Conservation (phyloP, 73 alveolate species). For the Paramecium biaurelia region DNA sequence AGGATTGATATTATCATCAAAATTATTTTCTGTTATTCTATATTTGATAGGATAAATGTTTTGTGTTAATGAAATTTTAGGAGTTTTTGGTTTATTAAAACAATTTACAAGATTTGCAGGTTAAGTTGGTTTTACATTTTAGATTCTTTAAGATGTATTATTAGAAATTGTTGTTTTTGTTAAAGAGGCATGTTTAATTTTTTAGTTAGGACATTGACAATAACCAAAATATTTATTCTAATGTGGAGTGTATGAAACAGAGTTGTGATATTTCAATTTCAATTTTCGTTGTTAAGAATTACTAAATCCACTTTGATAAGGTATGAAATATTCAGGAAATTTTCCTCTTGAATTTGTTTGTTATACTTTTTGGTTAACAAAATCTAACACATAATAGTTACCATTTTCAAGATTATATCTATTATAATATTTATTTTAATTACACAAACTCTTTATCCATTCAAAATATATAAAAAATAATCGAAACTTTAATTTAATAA, state of each 20-base stretch:
- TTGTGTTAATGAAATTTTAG: neutral
- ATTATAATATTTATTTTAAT: neutral
- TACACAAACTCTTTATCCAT: slow-evolving; percentile 25
- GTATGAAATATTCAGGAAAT: neutral
- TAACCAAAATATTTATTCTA: neutral
- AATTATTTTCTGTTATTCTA: neutral
- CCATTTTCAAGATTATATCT: neutral
- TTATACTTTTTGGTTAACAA: neutral
- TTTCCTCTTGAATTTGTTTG: slow-evolving; percentile 12
- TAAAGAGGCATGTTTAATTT: neutral
- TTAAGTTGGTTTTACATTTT: neutral
- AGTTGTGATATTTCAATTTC: neutral
- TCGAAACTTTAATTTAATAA: neutral
- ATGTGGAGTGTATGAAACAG: neutral
- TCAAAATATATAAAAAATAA: neutral
- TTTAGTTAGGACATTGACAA: neutral
- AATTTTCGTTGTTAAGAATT: neutral
- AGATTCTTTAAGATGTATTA: neutral
- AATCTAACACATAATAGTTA: neutral
- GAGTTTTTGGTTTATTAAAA: neutral
- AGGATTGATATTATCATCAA: neutral
- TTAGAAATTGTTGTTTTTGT: neutral
- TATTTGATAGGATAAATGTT: neutral
- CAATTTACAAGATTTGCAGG: neutral
- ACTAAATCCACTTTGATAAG: neutral